Evolutionary conservation across 2,329 filamentous ascomycete species (phyloP).

Genomic region (Colletotrichum paranaense): DNA sequence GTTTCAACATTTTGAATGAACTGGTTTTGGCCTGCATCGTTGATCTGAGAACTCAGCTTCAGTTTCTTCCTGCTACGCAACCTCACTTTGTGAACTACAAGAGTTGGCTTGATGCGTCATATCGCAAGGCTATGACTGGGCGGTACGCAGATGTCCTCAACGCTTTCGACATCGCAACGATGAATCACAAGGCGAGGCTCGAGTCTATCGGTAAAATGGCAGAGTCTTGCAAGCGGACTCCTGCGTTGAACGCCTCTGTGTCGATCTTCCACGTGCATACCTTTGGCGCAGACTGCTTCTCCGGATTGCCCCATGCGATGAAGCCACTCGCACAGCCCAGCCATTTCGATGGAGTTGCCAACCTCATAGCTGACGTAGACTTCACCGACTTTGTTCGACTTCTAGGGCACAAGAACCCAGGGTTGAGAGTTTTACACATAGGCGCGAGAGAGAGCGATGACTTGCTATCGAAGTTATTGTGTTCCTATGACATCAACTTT

Average conservation of each 20-base stretch:
- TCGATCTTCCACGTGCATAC: background rate
- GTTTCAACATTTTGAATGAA: background rate
- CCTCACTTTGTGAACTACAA: constrained; percentile 18
- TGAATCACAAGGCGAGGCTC: background rate
- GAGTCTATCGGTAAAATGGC: background rate
- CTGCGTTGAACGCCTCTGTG: background rate
- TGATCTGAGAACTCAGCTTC: constrained; percentile 16
- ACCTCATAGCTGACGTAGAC: constrained; percentile 3
- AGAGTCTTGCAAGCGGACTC: background rate
- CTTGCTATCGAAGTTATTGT: background rate
- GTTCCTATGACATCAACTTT: background rate
- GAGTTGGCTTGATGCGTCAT: constrained; percentile 20
- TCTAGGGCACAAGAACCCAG: constrained; percentile 40
- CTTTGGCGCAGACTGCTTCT: constrained; percentile 2
- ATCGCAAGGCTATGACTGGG: constrained; percentile 11
- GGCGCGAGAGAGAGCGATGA: background rate
- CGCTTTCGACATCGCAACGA: constrained; percentile 6
- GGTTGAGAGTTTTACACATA: constrained; percentile 24
- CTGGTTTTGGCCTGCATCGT: constrained; percentile 23
- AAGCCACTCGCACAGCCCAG: background rate
- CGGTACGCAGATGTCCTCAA: background rate
- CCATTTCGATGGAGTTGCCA: background rate
- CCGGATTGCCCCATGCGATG: background rate
- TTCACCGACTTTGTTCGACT: constrained; percentile 8
- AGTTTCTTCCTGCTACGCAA: constrained; percentile 24